Base-by-base conservation (phyloP, 495 filamentous ascomycete genomes). In the Aspergillus asperescens region DNA sequence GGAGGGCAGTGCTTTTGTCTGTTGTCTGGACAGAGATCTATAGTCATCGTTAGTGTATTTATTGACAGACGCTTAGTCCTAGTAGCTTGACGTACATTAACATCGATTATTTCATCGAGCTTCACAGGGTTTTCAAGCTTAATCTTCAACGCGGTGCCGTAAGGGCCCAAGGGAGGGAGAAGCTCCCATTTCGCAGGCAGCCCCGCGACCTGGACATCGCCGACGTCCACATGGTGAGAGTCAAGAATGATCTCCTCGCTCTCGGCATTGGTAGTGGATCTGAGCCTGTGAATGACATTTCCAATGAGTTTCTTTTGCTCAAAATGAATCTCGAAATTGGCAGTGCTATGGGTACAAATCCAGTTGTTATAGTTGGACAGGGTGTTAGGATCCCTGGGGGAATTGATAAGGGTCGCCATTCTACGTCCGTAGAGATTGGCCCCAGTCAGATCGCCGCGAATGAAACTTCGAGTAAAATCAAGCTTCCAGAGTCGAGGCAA, bases 341-440 rank as follows among this genome's bases (percentile, higher is more conserved):
- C 85, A 9, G 77, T 82, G 9, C 88, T 89, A 67, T 96, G 88
- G 54, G 77, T 86, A 19, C 89, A 95, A 18, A 77, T 66, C 78
- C 88, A 95, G 40, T 83, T 80, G 66, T 86, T 81, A 70, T 96
- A 94, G 70, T 98, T 98, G 62, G 88, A 87, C 15, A 93, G 74
- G 22, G 92, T 95, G 64, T 91, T 95, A 12, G 91, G 91, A 68
- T 98, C 92, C 60, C 86, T 80, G 50, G 69, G 61, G n/a, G 77
- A 60, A 27, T 77, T 71, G 71, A 81, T 84, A 43, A 62, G 73
- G 45, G 68, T 73, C 44, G 74, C 68, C 68, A 73, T 77, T 20
- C 39, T 72, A 46, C 63, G 60, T 39, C 27, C 52, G 27, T 19
- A 39, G 31, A 12, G 23, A 13, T 29, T 20, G 25, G 16, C 18